These are phyloP conservation scores for Yamadazyma oceani DNA, from an alignment of 1,139 yeast genomes.

Conservation along the genomic window DNA sequence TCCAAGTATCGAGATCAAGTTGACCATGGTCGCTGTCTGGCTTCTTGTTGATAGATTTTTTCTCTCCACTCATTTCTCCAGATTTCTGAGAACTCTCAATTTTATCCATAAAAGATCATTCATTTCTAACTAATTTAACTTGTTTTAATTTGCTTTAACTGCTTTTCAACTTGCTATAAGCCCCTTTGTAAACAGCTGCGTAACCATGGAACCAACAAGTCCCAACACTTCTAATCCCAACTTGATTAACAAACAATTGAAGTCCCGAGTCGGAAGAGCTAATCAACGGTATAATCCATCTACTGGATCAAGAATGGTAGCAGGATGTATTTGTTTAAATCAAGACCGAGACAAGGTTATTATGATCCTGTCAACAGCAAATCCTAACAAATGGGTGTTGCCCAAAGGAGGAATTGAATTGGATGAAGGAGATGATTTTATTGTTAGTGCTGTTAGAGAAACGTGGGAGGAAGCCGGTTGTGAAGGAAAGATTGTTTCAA, in stretches of 20 bases:
- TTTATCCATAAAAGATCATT: too few species aligned
- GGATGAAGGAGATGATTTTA: conserved; percentile 67
- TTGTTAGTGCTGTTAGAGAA: conserved; percentile 72
- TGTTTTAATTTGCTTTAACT: too few species aligned
- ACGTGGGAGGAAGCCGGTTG: conserved; percentile 99
- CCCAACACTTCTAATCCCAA: conserved; percentile 9
- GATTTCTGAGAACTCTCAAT: too few species aligned
- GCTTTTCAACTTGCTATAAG: too few species aligned
- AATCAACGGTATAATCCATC: conserved; percentile 44
- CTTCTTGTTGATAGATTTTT: too few species aligned
- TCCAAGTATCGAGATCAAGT: too few species aligned
- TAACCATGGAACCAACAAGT: too few species aligned
- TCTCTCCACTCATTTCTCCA: too few species aligned
- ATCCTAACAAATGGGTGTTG: conserved; percentile 72
- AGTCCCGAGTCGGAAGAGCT: conserved; percentile 35
- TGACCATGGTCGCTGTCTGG: too few species aligned
- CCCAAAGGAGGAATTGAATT: conserved; percentile 96
- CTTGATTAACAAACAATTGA: conserved; percentile 20
- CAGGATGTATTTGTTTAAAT: conserved; percentile 83
- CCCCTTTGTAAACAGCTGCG: too few species aligned
- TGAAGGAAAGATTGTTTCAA: conserved; percentile 54
- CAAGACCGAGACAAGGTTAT: conserved; percentile 59
- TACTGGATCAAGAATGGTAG: conserved; percentile 82
- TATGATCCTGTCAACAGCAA: conserved; percentile 73
- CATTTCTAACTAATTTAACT: too few species aligned